phyloP scores from a whole-genome alignment of 768 basidiomycete genomes.

The Suillus tomentosus region DNA sequence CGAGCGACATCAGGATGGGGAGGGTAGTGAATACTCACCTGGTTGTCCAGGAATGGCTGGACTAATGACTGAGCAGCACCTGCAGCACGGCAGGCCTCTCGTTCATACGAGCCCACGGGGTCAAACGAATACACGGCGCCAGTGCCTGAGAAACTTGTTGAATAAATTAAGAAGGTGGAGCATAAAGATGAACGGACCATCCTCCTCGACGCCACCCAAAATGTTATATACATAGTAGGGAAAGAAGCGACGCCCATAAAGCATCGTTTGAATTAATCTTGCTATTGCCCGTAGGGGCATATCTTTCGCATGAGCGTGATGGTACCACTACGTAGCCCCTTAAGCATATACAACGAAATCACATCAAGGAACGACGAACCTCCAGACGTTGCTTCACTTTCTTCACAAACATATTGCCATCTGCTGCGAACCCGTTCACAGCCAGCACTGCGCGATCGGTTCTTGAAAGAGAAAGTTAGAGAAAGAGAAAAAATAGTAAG shows the following conservation, averaged over 20 bases:
- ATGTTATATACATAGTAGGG: constrained; percentile 98
- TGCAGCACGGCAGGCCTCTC: constrained; percentile 94
- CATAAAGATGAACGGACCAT: constrained; percentile 59
- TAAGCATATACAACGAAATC: not conserved
- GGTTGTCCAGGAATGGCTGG: constrained; percentile 98
- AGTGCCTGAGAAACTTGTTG: constrained; percentile 54
- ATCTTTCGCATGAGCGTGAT: constrained; percentile 94
- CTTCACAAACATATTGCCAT: constrained; percentile 98
- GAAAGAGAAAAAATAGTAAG: too few species aligned
- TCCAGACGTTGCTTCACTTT: constrained; percentile 93
- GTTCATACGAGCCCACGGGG: constrained; percentile 97
- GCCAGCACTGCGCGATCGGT: constrained; percentile 93
- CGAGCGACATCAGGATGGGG: constrained; percentile 34
- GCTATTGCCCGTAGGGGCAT: constrained; percentile 98
- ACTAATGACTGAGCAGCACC: constrained; percentile 94
- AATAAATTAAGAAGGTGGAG: constrained; percentile 4
- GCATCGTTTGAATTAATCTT: constrained; percentile 97
- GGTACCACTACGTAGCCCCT: constrained; percentile 76
- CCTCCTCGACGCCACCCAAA: constrained; percentile 93
- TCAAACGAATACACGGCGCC: constrained; percentile 99
- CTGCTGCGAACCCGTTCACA: constrained; percentile 96
- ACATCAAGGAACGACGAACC: constrained; percentile 48
- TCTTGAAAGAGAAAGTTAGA: constrained; percentile 41
- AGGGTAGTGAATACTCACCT: constrained; percentile 54
- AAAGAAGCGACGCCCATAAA: constrained; percentile 96